phyloP scores from a whole-genome alignment of 2,329 filamentous ascomycete genomes.

The Fusarium redolens region DNA sequence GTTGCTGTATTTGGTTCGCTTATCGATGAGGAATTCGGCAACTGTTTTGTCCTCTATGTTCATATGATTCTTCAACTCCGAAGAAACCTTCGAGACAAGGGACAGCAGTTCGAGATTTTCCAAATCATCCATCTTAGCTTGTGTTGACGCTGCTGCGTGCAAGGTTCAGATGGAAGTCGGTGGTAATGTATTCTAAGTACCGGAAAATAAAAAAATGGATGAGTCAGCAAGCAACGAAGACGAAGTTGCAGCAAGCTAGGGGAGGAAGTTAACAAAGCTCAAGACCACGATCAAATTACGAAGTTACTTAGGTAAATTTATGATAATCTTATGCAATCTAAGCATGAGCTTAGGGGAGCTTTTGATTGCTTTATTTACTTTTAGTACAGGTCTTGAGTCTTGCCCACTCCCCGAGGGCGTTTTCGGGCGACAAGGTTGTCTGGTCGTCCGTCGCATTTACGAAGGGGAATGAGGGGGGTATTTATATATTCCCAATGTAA shows the following conservation, averaged over 20 bases:
- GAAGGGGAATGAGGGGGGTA: no score
- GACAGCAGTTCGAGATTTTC: conserved; percentile 92
- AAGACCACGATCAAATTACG: neutral
- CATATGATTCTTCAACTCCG: conserved; percentile 93
- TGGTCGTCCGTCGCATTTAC: no score
- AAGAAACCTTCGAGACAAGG: conserved; percentile 93
- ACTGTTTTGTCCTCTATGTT: conserved; percentile 94
- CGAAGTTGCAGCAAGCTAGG: no score
- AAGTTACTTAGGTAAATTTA: neutral
- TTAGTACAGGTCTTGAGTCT: neutral
- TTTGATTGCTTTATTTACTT: neutral
- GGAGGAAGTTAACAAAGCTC: no score
- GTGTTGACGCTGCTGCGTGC: neutral
- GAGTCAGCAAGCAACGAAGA: neutral
- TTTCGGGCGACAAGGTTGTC: neutral
- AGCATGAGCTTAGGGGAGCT: neutral
- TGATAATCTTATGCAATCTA: no score
- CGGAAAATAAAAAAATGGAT: neutral
- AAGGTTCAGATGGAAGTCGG: neutral
- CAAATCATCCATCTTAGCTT: conserved; percentile 81
- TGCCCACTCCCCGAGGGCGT: neutral
- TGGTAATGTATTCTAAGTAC: neutral
- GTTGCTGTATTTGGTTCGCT: conserved; percentile 80
- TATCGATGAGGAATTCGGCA: conserved; percentile 94
- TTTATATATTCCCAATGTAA: neutral